Evolutionary conservation across 208 protist species (phyloP), one percentile per base, ranked within the genome.

Genomic region (Trypanosoma cruzi): DNA sequence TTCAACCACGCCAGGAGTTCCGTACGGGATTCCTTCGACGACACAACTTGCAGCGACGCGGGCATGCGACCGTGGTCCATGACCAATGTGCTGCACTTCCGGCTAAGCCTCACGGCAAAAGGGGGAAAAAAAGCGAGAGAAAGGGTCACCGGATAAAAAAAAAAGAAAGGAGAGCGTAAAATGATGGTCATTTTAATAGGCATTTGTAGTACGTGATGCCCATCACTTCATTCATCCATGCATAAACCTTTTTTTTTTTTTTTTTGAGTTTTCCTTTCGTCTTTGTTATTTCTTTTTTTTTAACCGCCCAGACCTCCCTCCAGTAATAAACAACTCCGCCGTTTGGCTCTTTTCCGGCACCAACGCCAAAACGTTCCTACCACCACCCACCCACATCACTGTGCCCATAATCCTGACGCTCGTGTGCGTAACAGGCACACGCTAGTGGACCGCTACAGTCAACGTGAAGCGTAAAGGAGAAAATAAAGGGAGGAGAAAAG

Each of bases 1-100:
- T 96, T 96, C 18, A 96, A 32, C 88, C 90, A 96, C 32, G 65
- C 74, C 20, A 96, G 75, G 44, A 96, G 77, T 72, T 93, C 90
- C 60, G 81, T 72, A 24, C 90, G 86, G 24, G 76, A 67, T 46
- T 76, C 78, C 14, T 70, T 77, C 50, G 85, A 85, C 14, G 89
- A 82, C 5, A 83, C 68, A 32, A 95, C 71, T 16, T 80, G 64
- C 13, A 90, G 62, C 31, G 74, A 57, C 5, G 81, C 71, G 0
- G 82, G 71, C 80, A 86, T 85, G 0, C 24, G 24, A 16, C 11
- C 14, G 4, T 28, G 56, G 22, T 71, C 64, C 64, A 68, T 68
- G 67, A 52, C 56, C 5, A 67, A 64, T 71, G 48, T 66, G 34
- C 50, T 64, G 20, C n/a, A 31, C 46, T 40, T 71, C 10, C 4